Conservation (phyloP, 2,329 filamentous ascomycete genomes). For the Metarhizium sp. region DNA sequence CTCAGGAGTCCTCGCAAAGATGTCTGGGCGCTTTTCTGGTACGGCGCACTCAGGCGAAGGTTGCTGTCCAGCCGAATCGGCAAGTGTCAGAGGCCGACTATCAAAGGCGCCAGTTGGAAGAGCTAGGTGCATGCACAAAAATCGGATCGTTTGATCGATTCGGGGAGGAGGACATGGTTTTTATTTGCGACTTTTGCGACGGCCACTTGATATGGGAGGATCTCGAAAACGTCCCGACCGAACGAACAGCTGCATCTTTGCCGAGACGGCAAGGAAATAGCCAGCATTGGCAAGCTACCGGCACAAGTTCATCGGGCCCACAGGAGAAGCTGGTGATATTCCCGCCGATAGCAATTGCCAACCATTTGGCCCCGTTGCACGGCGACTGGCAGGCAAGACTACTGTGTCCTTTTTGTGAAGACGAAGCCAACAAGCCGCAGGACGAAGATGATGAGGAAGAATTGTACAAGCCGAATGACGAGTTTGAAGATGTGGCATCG, state of each 20-base stretch:
- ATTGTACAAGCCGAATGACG: slow-evolving; percentile 36
- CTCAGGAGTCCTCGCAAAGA: slow-evolving; percentile 35
- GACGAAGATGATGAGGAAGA: slow-evolving; percentile 42
- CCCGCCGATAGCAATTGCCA: slow-evolving; percentile 47
- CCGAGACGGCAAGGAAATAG: slow-evolving; percentile 10
- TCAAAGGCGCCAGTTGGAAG: slow-evolving; percentile 32
- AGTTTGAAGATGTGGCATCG: slow-evolving; percentile 38
- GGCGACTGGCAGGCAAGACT: slow-evolving; percentile 44
- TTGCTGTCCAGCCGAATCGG: slow-evolving; percentile 3
- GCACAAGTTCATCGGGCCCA: slow-evolving; percentile 27
- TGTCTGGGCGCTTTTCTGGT: slow-evolving; percentile 50
- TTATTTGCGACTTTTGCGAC: slow-evolving; percentile 53
- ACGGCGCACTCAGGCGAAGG: slow-evolving; percentile 34
- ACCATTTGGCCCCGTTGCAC: slow-evolving; percentile 40
- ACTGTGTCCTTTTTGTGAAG: slow-evolving; percentile 48
- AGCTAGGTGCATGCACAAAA: slow-evolving; percentile 39
- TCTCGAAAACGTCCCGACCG: slow-evolving; percentile 40
- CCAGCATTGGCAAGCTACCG: slow-evolving; percentile 44
- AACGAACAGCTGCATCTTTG: slow-evolving; percentile 24
- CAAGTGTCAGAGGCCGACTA: slow-evolving; percentile 23
- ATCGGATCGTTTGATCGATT: slow-evolving; percentile 48
- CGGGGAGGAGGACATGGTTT: slow-evolving; percentile 43
- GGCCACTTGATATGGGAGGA: slow-evolving; percentile 51
- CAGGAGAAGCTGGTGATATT: slow-evolving; percentile 44
- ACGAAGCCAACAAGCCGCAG: slow-evolving; percentile 33